These are phyloP conservation scores for Ceratocystis harringtonii DNA, from an alignment of 2,329 filamentous ascomycete genomes.

Conservation along the genomic window DNA sequence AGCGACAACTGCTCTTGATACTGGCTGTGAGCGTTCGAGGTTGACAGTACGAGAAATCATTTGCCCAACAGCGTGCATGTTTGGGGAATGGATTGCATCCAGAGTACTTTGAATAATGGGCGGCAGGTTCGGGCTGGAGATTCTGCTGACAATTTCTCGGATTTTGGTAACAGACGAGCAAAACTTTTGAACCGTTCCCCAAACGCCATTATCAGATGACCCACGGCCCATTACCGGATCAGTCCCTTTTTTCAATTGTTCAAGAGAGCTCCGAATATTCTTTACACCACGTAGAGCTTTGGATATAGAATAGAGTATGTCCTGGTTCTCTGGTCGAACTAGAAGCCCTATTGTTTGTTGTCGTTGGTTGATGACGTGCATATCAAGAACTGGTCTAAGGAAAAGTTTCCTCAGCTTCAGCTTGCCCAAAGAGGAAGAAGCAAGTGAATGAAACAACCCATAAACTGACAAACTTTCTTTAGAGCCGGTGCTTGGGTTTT, in stretches of 20 bases:
- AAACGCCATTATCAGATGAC: slow-evolving; percentile 51
- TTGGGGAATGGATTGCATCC: slow-evolving; percentile 2
- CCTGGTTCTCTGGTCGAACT: slow-evolving; percentile 50
- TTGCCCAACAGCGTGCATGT: slow-evolving; percentile 8
- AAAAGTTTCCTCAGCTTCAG: slow-evolving; percentile 62
- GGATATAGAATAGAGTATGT: slow-evolving; percentile 38
- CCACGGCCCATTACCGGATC: slow-evolving; percentile 34
- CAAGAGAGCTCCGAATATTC: slow-evolving; percentile 55
- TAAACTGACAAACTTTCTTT: slow-evolving; percentile 78
- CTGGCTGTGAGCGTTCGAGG: slow-evolving; percentile 39
- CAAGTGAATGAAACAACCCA: slow-evolving; percentile 62
- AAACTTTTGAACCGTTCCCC: slow-evolving; percentile 31
- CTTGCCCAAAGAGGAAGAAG: slow-evolving; percentile 67
- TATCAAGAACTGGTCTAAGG: slow-evolving; percentile 57
- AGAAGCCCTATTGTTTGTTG: slow-evolving; percentile 55
- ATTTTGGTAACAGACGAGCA: slow-evolving; percentile 10
- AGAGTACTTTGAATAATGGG: neutral
- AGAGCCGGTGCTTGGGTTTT: slow-evolving; percentile 33
- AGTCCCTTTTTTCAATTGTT: slow-evolving; percentile 64
- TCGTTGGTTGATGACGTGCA: slow-evolving; percentile 53
- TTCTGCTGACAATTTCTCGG: slow-evolving; percentile 3
- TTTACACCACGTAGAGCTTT: slow-evolving; percentile 54
- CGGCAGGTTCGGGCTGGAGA: neutral
- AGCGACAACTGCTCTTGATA: slow-evolving; percentile 57
- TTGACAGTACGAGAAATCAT: slow-evolving; percentile 11